Conservation (phyloP, 768 basidiomycete species). For the Rhizopogon vulgaris region DNA sequence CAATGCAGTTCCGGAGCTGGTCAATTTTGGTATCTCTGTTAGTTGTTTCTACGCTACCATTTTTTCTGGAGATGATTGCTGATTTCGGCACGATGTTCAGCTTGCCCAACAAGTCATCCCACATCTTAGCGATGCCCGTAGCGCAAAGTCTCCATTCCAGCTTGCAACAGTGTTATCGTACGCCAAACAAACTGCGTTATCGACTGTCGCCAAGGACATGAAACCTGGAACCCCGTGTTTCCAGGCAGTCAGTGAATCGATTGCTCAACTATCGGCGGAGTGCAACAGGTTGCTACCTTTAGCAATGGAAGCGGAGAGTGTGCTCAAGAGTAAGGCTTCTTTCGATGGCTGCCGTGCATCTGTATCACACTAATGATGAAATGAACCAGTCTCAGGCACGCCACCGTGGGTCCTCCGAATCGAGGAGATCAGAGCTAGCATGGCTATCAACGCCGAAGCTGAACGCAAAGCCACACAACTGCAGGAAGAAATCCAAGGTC, state of each 20-base stretch:
- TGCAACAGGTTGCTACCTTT: conserved; percentile 64
- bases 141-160: conserved; percentile 73
- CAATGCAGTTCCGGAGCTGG: conserved; percentile 69
- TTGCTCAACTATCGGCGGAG: conserved; percentile 66
- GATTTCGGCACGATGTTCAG: conserved; percentile 31
- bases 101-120: conserved; percentile 87
- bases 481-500: conserved; percentile 85
- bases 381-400: conserved; percentile 54
- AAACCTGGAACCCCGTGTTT: conserved; percentile 66
- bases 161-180: conserved; percentile 63
- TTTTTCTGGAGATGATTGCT: background rate
- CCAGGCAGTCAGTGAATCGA: conserved; percentile 69
- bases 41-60: conserved; percentile 14
- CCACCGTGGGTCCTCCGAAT: conserved; percentile 85
- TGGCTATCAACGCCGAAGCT: conserved; percentile 86
- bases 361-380: background rate
- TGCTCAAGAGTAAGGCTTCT: conserved; percentile 60
- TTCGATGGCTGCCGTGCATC: background rate
- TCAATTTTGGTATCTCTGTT: conserved; percentile 89
- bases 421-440: conserved; percentile 73
- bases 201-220: conserved; percentile 62
- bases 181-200: conserved; percentile 66
- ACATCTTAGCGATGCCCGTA: conserved; percentile 76
- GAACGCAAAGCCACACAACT: conserved; percentile 82
- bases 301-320: conserved; percentile 69